Evolutionary conservation across 2,329 filamentous ascomycete species (phyloP).

Genomic region (Ophiocordyceps camponoti-floridani): DNA sequence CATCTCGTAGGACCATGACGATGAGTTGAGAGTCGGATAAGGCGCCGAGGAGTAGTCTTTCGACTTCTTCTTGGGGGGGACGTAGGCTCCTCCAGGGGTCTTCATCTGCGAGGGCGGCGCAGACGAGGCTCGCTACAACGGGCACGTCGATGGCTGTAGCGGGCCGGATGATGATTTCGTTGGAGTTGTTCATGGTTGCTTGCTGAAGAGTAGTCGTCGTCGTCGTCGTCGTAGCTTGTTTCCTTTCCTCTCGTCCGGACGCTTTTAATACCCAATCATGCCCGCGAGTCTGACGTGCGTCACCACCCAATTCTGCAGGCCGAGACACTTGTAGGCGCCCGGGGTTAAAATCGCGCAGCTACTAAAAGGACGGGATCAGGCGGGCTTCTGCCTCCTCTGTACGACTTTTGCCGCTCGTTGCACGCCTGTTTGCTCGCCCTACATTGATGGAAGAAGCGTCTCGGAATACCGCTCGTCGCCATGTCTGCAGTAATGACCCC

Average conservation of each 20-base stretch:
- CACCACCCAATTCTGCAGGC: not conserved
- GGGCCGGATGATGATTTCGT: not conserved
- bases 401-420: not conserved
- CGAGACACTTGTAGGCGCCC: too few species aligned
- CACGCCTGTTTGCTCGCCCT: not conserved
- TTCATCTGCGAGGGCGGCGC: constrained; percentile 4
- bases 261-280: not conserved
- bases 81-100: constrained; percentile 4
- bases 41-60: not conserved
- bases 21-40: constrained; percentile 1
- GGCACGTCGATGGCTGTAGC: constrained; percentile 5
- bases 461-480: not conserved
- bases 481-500: not conserved
- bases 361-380: not conserved
- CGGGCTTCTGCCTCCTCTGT: not conserved
- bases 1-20: constrained; percentile 2
- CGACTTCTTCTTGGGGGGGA: not conserved
- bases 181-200: not conserved
- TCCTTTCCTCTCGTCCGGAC: not conserved
- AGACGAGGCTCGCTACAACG: constrained; percentile 4
- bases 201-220: too few species aligned
- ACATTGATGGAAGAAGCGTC: constrained; percentile 1
- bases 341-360: not conserved
- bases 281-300: not conserved
- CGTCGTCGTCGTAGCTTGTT: too few species aligned